Conservation (phyloP, 768 basidiomycete species). For the Termitomyces sp. region DNA sequence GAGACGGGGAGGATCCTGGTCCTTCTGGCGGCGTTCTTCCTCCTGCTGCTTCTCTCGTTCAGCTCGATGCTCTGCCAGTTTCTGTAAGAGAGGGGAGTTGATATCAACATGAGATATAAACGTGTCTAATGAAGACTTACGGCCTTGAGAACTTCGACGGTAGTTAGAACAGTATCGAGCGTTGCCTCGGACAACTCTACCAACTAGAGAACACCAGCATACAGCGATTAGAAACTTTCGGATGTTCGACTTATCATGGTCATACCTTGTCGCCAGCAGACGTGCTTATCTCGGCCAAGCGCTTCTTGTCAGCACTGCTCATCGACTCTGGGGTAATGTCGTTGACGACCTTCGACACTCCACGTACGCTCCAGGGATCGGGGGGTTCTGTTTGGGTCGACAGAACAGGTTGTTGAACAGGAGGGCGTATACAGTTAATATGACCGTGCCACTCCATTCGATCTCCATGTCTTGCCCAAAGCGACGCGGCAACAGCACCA, state of each 20-base stretch:
- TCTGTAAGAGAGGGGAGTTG: conserved; percentile 30
- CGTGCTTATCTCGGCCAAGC: conserved; percentile 38
- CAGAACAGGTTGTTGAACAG: conserved; percentile 12
- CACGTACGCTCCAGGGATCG: conserved; percentile 14
- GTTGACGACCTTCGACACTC: conserved; percentile 26
- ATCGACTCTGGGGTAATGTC: conserved; percentile 21
- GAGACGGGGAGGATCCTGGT: conserved; percentile 18
- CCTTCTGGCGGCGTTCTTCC: conserved; percentile 21
- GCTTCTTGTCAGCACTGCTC: conserved; percentile 40
- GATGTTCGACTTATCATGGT: neutral
- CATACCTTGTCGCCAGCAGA: conserved; percentile 51
- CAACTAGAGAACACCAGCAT: conserved; percentile 41
- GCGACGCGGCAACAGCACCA: conserved; percentile 47
- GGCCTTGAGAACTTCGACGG: conserved; percentile 55
- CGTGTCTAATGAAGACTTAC: conserved; percentile 33
- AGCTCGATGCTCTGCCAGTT: conserved; percentile 48
- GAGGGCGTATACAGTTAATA: conserved; percentile 28
- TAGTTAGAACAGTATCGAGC: conserved; percentile 55
- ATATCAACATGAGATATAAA: conserved; percentile 11
- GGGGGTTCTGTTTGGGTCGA: conserved; percentile 7
- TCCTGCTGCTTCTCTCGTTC: conserved; percentile 41
- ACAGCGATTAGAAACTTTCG: neutral
- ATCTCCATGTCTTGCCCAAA: conserved; percentile 40
- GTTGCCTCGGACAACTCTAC: conserved; percentile 65
- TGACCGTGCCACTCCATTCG: conserved; percentile 20